Percentiles rank a stretch among this genome's conserved stretches.
Evolutionary conservation across 352 stramenopile genomes (phyloP).

Genomic region (Pythium monospermum): DNA sequence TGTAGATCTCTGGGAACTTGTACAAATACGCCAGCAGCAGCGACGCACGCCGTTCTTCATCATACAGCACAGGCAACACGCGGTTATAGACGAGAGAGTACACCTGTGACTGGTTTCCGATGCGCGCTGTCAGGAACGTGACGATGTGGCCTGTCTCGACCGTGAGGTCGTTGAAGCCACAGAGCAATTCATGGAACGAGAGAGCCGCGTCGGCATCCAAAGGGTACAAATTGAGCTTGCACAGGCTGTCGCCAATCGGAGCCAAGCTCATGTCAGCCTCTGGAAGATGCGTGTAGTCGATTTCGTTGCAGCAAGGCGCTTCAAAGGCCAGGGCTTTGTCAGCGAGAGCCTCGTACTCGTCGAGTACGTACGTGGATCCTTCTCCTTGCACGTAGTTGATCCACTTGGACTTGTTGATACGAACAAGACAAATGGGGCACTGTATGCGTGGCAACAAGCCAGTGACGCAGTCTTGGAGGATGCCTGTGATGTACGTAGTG

Average conservation of each 20-base stretch:
- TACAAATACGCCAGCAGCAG: constrained; percentile 37
- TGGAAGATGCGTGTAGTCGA: constrained; percentile 33
- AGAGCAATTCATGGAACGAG: background rate
- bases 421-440: constrained; percentile 25
- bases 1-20: constrained; percentile 22
- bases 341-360: constrained; percentile 5
- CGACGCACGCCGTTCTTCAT: constrained; percentile 35
- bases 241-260: constrained; percentile 10
- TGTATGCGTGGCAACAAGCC: constrained; percentile 26
- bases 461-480: background rate
- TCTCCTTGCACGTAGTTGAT: background rate
- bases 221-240: background rate
- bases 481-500: background rate
- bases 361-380: constrained; percentile 7
- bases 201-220: background rate
- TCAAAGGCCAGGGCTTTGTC: constrained; percentile 19
- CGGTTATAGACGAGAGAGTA: too few relatives aligned
- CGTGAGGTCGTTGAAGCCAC: background rate
- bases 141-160: background rate
- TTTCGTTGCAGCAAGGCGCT: constrained; percentile 28
- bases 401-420: constrained; percentile 22
- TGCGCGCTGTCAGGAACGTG: background rate
- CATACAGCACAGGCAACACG: constrained; percentile 22
- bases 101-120: too few relatives aligned
- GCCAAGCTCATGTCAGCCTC: background rate